phyloP scores from a whole-genome alignment of 768 basidiomycete genomes.

The Mrakia hoshinonis region DNA sequence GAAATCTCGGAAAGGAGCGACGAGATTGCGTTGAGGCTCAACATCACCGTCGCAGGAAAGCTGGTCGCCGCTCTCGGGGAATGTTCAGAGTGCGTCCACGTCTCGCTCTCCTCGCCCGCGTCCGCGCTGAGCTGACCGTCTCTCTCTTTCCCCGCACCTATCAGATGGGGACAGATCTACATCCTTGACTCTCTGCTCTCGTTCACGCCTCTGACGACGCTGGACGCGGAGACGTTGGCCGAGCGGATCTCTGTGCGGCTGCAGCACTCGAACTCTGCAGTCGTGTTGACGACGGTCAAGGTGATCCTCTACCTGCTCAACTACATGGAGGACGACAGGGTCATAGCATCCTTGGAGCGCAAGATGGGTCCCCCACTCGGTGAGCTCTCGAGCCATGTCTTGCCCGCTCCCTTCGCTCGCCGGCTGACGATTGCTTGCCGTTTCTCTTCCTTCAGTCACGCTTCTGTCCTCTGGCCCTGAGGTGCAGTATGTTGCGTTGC shows the following conservation, averaged over 20 bases:
- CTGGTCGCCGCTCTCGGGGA: slow-evolving; percentile 83
- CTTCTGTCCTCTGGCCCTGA: slow-evolving; percentile 93
- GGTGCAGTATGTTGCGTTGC: slow-evolving; percentile 94
- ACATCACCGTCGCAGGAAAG: slow-evolving; percentile 77
- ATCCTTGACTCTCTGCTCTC: slow-evolving; percentile 89
- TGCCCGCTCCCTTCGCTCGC: background rate
- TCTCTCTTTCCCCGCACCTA: background rate
- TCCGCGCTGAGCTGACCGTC: background rate
- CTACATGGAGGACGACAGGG: slow-evolving; percentile 84
- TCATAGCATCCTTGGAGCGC: slow-evolving; percentile 71
- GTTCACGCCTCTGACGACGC: slow-evolving; percentile 78
- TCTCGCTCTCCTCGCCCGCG: background rate
- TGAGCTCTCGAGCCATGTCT: slow-evolving; percentile 31
- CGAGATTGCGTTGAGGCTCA: slow-evolving; percentile 84
- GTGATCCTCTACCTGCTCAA: slow-evolving; percentile 89
- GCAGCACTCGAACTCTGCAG: slow-evolving; percentile 97
- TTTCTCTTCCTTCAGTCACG: slow-evolving; percentile 52
- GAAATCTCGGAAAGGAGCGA: slow-evolving; percentile 94
- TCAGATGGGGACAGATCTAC: slow-evolving; percentile 97
- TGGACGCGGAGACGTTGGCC: slow-evolving; percentile 89
- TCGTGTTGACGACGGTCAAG: slow-evolving; percentile 98
- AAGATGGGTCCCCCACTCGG: slow-evolving; percentile 91
- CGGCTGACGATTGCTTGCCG: background rate
- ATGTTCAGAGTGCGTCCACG: slow-evolving; percentile 79
- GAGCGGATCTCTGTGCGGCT: slow-evolving; percentile 88